A percentile compares a stretch with the other conserved stretches of the same genome.
Evolutionary conservation across 768 basidiomycete species (phyloP).

Genomic region (Xerocomellus intermedius): DNA sequence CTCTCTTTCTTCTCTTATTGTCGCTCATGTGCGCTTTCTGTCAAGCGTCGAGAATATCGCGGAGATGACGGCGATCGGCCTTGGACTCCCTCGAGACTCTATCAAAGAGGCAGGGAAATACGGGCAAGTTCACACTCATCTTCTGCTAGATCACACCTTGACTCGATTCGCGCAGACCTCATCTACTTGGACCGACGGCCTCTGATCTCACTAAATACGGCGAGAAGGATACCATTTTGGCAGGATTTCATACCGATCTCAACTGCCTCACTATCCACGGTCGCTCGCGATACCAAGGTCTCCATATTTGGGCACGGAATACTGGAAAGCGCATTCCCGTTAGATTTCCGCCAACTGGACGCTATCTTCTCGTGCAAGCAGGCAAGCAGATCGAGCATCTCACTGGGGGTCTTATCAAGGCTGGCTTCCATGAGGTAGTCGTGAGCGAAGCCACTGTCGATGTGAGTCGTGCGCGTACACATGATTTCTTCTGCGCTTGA

Average conservation of each 20-base stretch:
- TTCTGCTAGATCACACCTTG: background rate
- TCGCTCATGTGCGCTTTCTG: background rate
- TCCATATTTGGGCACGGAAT: constrained; percentile 95
- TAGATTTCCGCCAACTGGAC: constrained; percentile 75
- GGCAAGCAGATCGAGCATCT: constrained; percentile 94
- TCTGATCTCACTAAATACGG: constrained; percentile 85
- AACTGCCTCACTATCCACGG: constrained; percentile 94
- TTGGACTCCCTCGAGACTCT: constrained; percentile 66
- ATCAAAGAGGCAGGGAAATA: constrained; percentile 82
- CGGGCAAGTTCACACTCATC: constrained; percentile 50
- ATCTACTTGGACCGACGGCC: constrained; percentile 90
- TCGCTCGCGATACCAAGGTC: constrained; percentile 80
- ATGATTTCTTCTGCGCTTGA: background rate
- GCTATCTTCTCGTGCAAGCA: constrained; percentile 88
- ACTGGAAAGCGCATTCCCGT: constrained; percentile 88
- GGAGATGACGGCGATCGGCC: constrained; percentile 82
- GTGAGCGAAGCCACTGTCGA: constrained; percentile 77
- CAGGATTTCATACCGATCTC: constrained; percentile 93
- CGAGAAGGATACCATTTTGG: constrained; percentile 77
- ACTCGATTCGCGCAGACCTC: constrained; percentile 49
- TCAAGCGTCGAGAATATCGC: constrained; percentile 80
- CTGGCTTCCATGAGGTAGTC: constrained; percentile 93
- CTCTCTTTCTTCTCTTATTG: constrained; percentile 1
- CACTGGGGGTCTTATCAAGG: constrained; percentile 80
- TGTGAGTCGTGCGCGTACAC: constrained; percentile 38